phyloP scores from a whole-genome alignment of 2,329 filamentous ascomycete species.

The Arthrobotrys megalospora region DNA sequence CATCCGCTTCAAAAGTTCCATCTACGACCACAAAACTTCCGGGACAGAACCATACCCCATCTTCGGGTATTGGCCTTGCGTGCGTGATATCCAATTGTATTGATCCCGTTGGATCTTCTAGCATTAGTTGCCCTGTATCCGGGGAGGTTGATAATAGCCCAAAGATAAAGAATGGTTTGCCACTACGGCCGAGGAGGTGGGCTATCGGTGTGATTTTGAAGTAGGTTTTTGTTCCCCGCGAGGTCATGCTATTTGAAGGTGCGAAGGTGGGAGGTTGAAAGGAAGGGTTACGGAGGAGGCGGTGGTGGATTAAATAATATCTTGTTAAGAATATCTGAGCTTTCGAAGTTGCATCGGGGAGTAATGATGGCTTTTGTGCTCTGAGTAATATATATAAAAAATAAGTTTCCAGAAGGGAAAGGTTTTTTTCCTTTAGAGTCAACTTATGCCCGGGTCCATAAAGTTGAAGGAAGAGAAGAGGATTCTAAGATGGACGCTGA shows the following conservation, averaged over 20 bases:
- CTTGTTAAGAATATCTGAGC: conserved; percentile 88
- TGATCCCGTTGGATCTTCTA: conserved; percentile 89
- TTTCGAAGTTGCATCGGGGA: conserved; percentile 85
- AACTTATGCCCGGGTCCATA: conserved; percentile 58
- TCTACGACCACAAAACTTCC: conserved; percentile 97
- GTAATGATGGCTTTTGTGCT: conserved; percentile 77
- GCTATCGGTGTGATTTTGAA: conserved; percentile 92
- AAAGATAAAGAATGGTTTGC: conserved; percentile 64
- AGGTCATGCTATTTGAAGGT: conserved; percentile 72
- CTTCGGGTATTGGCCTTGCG: conserved; percentile 84
- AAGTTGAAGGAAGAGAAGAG: conserved; percentile 27
- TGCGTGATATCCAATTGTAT: conserved; percentile 87
- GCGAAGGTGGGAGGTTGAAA: conserved; percentile 81
- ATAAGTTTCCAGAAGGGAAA: not conserved
- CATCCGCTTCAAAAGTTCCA: conserved; percentile 98
- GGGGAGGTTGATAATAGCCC: conserved; percentile 76
- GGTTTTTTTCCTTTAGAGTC: conserved; percentile 30
- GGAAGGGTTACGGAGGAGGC: conserved; percentile 90
- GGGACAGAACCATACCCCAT: conserved; percentile 91
- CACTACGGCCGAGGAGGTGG: conserved; percentile 72
- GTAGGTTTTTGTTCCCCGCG: conserved; percentile 75
- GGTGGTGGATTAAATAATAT: conserved; percentile 92
- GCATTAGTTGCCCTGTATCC: conserved; percentile 83
- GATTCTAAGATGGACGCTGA: conserved; percentile 26
- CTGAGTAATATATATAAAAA: conserved; percentile 66